Evolutionary conservation across 2,329 filamentous ascomycete species (phyloP).

Genomic region (Furcasterigmium sp.): DNA sequence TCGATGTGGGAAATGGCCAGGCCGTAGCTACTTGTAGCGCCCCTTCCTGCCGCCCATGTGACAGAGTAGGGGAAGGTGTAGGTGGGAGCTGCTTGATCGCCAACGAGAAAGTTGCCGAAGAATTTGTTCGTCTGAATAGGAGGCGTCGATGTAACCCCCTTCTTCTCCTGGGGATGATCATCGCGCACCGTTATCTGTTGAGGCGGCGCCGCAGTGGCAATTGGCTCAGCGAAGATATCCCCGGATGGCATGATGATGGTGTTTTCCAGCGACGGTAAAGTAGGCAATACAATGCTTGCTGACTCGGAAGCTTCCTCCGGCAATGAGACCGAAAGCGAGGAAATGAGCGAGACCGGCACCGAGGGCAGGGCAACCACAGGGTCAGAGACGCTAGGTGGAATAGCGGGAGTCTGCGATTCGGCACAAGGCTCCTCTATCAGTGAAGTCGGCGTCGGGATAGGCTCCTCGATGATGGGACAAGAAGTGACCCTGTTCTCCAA

Average conservation of each 20-base stretch:
- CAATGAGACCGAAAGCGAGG: too few species aligned
- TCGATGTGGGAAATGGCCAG: constrained; percentile 73
- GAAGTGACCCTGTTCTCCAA: constrained; percentile 13
- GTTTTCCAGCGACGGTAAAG: not conserved
- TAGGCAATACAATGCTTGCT: not conserved
- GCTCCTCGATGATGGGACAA: constrained; percentile 19
- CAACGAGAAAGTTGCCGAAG: constrained; percentile 76
- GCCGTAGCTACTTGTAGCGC: constrained; percentile 65
- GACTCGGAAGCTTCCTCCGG: too few species aligned
- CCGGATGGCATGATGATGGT: constrained; percentile 18
- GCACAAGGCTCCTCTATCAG: constrained; percentile 15
- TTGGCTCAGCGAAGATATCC: constrained; percentile 52
- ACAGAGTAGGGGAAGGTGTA: constrained; percentile 75
- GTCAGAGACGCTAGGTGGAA: too few species aligned
- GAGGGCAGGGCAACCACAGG: too few species aligned
- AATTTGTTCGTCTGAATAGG: constrained; percentile 75
- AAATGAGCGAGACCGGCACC: too few species aligned
- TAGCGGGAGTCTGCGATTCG: too few species aligned
- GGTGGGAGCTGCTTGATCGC: constrained; percentile 60
- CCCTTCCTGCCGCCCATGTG: constrained; percentile 60
- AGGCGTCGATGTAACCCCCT: constrained; percentile 38
- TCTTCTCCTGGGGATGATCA: constrained; percentile 55
- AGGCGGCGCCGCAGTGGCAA: constrained; percentile 47
- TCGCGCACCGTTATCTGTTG: constrained; percentile 37
- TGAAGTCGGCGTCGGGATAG: constrained; percentile 30